Base-by-base conservation (phyloP, 78 protist genomes). In the Diacronema lutheri region DNA sequence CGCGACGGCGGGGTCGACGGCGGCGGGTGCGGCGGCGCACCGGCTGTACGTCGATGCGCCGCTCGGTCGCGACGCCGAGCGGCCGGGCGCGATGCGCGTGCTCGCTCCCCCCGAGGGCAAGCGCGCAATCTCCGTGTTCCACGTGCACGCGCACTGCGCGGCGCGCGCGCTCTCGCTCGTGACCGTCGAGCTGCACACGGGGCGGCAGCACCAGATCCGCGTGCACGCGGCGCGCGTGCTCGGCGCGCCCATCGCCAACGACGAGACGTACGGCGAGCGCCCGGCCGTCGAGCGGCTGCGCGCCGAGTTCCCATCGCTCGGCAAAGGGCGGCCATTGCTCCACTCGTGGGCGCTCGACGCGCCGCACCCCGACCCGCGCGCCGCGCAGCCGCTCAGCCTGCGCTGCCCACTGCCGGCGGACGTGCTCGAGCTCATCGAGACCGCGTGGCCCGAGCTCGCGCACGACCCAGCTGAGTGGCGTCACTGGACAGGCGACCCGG, bases 201-300 rank as follows among this genome's bases (percentile, higher is more conserved):
- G 81, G 37, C 35, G 81, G 41, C 20, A 1, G 64, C 81, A 74
- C 65, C 81, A 74, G 41, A 74, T 74, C 81, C 81, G 81, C 16
- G 65, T 31, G 65, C 81, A 74, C 64, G 0, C 21, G 1, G 65
- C 64, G 19, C n/a, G n/a, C n/a, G 9, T 2, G 10, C 44, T 74
- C 6, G 81, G 44, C 65, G 64, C 81, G 9, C 81, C 81, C n/a
- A 14, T 74, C 44, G 81, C n/a, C 14, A 55, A 46, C 64, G 81
- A 74, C 41, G 65, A 29, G 12, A 29, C 0, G 35, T 74, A 74
- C 64, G 81, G 33, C 50, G 46, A 4, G 16, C 7, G 50, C 12
- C 26, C 1, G 12, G 29, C 40, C n/a, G 55, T 0, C 23, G 7
- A 10, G 33, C 26, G 55, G n/a, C 37, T 69, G 7, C 76, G 76